phyloP scores from a whole-genome alignment of 805 yeast species.

The Candida insectorum region DNA sequence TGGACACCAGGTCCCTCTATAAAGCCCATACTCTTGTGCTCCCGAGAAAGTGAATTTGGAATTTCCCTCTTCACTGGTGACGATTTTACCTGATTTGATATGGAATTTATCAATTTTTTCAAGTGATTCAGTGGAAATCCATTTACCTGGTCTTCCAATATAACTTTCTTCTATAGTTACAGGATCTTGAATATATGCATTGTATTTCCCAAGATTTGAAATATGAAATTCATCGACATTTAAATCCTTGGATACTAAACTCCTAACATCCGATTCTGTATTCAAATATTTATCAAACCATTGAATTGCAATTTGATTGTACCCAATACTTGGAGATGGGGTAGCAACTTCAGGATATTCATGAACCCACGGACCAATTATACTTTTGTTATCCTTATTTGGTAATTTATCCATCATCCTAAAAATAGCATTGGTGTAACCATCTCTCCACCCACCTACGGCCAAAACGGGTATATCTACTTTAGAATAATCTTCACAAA shows the following conservation, averaged over 20 bases:
- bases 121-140: constrained; percentile 23
- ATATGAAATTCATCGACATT: constrained; percentile 3
- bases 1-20: constrained; percentile 46
- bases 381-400: constrained; percentile 23
- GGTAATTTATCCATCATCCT: constrained; percentile 40
- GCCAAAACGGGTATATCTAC: constrained; percentile 43
- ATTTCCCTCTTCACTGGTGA: background rate
- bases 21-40: constrained; percentile 37
- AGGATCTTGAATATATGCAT: constrained; percentile 43
- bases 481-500: constrained; percentile 33
- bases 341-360: constrained; percentile 48
- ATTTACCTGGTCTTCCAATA: constrained; percentile 33
- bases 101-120: background rate
- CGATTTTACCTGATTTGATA: background rate
- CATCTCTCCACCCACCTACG: constrained; percentile 49
- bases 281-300: constrained; percentile 41
- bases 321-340: constrained; percentile 44
- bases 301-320: constrained; percentile 35
- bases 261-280: constrained; percentile 12
- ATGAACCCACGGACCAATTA: constrained; percentile 50
- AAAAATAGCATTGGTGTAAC: constrained; percentile 43
- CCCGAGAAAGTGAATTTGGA: constrained; percentile 26
- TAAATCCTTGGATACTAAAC: background rate
- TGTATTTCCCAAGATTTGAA: constrained; percentile 1
- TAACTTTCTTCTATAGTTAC: constrained; percentile 35